Evolutionary conservation across 129 eudicot species (phyloP).

Genomic region (Chrysanthemum lavandulifolium): DNA sequence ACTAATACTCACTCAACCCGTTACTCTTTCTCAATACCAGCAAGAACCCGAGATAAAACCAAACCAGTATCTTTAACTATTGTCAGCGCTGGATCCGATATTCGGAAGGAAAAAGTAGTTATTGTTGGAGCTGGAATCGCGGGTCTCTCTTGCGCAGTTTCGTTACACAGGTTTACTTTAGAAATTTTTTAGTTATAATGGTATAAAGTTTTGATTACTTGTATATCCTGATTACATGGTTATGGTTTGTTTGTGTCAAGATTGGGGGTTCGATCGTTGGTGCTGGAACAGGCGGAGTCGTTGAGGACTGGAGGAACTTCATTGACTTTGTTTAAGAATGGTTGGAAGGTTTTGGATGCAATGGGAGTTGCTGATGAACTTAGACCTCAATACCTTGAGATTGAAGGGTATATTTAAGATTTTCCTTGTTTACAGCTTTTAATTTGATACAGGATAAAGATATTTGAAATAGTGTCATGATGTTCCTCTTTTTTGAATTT

Average conservation of each 20-base stretch:
- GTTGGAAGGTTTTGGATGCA: conserved; percentile 86
- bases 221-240: background rate
- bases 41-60: background rate
- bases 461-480: no score
- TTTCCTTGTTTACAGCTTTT: background rate
- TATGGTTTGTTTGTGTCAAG: conserved; percentile 37
- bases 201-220: background rate
- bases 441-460: background rate
- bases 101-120: conserved; percentile 58
- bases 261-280: conserved; percentile 66
- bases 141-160: conserved; percentile 85
- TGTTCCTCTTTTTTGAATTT: no score
- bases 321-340: conserved; percentile 85
- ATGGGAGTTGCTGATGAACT: conserved; percentile 81
- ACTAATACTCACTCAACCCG: background rate
- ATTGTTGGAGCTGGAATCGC: conserved; percentile 93
- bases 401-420: conserved; percentile 64
- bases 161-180: conserved; percentile 63
- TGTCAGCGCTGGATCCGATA: conserved; percentile 22
- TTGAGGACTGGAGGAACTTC: conserved; percentile 85
- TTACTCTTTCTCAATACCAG: conserved; percentile 14
- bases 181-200: background rate
- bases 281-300: conserved; percentile 83
- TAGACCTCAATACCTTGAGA: conserved; percentile 72
- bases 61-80: conserved; percentile 31